phyloP scores from a whole-genome alignment of 1,139 yeast species.

The Pneumocystis wakefieldiae region DNA sequence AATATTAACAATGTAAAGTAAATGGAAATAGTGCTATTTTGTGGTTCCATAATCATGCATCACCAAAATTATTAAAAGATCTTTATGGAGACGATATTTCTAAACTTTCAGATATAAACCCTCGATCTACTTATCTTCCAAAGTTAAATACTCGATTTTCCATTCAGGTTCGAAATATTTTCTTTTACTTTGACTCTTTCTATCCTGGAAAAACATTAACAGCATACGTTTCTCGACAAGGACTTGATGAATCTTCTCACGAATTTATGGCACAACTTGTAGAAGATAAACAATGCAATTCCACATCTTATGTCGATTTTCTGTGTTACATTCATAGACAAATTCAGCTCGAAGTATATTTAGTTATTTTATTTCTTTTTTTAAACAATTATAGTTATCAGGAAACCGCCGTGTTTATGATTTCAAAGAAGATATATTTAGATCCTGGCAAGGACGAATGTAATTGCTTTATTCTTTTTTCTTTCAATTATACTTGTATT shows the following conservation, averaged over 20 bases:
- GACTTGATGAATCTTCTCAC: constrained; percentile 45
- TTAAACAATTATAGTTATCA: background rate
- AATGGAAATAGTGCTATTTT: constrained; percentile 49
- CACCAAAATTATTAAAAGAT: constrained; percentile 53
- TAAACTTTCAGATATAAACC: constrained; percentile 34
- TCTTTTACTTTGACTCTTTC: constrained; percentile 35
- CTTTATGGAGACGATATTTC: constrained; percentile 48
- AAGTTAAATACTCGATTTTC: constrained; percentile 56
- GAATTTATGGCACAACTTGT: constrained; percentile 47
- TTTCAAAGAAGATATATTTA: background rate
- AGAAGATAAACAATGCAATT: constrained; percentile 56
- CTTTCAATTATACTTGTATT: background rate
- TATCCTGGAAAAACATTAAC: constrained; percentile 27
- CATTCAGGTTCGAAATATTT: constrained; percentile 47
- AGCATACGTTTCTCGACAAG: constrained; percentile 50
- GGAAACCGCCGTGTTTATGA: background rate
- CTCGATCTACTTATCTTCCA: constrained; percentile 49
- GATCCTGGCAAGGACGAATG: background rate
- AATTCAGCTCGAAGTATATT: constrained; percentile 11
- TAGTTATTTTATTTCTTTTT: background rate
- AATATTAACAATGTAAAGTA: constrained; percentile 24
- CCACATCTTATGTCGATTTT: constrained; percentile 43
- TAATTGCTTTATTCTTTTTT: background rate
- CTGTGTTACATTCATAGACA: constrained; percentile 46
- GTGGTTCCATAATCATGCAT: constrained; percentile 61